Evolutionary conservation across 2,329 filamentous ascomycete species (phyloP).

Genomic region (Fusarium lateritium): DNA sequence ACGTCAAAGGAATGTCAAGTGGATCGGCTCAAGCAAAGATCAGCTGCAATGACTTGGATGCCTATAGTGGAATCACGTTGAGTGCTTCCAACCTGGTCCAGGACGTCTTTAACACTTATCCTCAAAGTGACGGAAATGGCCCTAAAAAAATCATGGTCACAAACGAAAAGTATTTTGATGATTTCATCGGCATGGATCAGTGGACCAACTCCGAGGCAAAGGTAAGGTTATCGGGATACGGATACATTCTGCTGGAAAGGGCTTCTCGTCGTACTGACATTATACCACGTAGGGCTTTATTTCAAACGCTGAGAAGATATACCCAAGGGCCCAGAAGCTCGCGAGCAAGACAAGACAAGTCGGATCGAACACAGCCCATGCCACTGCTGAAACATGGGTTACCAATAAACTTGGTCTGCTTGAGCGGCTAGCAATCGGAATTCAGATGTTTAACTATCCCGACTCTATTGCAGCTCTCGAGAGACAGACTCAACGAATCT

Average conservation of each 20-base stretch:
- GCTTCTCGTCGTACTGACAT: background rate
- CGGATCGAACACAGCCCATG: no score
- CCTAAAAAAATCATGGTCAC: background rate
- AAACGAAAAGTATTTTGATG: background rate
- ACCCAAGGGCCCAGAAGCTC: no score
- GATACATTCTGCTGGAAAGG: no score
- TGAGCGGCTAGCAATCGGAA: constrained; percentile 14
- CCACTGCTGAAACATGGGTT: no score
- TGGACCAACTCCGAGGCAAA: constrained; percentile 16
- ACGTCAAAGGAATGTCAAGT: background rate
- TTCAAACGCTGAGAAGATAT: background rate
- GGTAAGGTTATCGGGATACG: constrained; percentile 1
- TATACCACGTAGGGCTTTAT: background rate
- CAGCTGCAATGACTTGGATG: constrained; percentile 22
- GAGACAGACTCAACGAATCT: constrained; percentile 22
- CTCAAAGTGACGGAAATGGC: background rate
- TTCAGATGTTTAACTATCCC: constrained; percentile 13
- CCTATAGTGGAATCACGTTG: background rate
- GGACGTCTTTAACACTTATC: constrained; percentile 14
- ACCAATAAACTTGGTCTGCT: background rate
- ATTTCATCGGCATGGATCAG: constrained; percentile 29
- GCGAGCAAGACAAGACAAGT: no score
- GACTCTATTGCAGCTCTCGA: background rate
- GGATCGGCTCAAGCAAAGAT: constrained; percentile 2
- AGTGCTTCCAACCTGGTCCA: background rate